Evolutionary conservation across 2,329 filamentous ascomycete genomes (phyloP), one percentile per base, ranked within the genome.

Genomic region (Arthrinium phaeospermum): DNA sequence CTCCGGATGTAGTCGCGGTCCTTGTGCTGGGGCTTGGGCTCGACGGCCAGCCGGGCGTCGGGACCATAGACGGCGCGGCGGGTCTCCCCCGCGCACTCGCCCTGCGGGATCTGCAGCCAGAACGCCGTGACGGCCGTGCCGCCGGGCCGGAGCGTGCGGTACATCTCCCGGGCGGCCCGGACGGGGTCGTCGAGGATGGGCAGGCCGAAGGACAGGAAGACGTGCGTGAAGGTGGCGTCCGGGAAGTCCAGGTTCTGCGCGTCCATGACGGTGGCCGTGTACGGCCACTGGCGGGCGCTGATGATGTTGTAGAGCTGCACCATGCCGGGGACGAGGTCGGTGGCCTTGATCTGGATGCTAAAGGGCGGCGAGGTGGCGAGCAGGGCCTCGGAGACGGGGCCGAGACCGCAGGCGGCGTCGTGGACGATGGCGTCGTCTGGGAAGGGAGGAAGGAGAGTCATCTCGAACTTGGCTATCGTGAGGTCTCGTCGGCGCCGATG

Each of bases 91-190:
- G 71, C 74, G 53, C 71, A 74, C 30, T 76, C 73, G 12, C 74
- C 74, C 46, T 76, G 75, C 1, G 74, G 74, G 24, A 74, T 74
- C 24, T 73, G 72, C 61, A 77, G 64, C 75, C 74, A 77, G 70
- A 75, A 76, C 13, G 75, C 73, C 8, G 76, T 76, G 34, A 75
- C 47, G 30, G 74, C 72, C 0, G 70, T 76, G 71, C 75, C 76
- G 19, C 74, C 75, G 22, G 73, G 71, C 68, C 71, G 67, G 7
- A 76, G 73, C 1, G 74, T 74, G 44, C 73, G 75, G 44, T 74
- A 72, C 37, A 76, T 73, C 51, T 76, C 73, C 30, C 34, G 51
- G 30, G 74, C 70, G 13, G 73, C 74, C 12, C 71, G 71, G 67
- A 72, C 71, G 1, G 74, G 74, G 37, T 77, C 73, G 10, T 71